These are phyloP conservation scores for Castanea sativa DNA, from an alignment of 306 rosid genomes.

Conservation along the genomic window DNA sequence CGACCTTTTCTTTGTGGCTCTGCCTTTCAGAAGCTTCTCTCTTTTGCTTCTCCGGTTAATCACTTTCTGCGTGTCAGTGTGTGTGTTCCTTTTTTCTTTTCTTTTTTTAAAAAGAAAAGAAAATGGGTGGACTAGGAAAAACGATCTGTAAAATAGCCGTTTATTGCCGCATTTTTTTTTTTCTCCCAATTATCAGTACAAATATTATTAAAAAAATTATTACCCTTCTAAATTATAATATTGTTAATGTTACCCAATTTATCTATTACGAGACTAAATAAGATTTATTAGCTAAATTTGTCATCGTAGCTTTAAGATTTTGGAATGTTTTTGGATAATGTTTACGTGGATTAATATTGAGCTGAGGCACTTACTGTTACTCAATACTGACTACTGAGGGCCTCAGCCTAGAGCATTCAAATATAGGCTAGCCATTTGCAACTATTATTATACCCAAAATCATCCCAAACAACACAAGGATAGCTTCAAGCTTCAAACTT, in stretches of 20 bases:
- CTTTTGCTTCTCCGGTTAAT: not conserved
- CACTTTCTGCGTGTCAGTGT: not conserved
- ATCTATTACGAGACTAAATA: no score
- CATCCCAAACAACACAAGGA: no score
- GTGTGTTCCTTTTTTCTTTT: not conserved
- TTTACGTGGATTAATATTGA: not conserved
- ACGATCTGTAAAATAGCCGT: slow-evolving; percentile 22
- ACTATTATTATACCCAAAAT: no score
- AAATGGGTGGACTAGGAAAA: slow-evolving; percentile 73
- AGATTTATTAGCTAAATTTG: not conserved
- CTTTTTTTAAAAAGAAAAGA: no score
- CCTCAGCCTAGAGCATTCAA: no score
- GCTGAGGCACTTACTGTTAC: not conserved
- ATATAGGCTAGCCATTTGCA: no score
- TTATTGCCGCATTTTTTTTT: slow-evolving; percentile 32
- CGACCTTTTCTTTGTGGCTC: not conserved
- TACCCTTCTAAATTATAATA: no score
- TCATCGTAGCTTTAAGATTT: not conserved
- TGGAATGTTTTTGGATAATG: not conserved
- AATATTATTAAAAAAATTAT: no score
- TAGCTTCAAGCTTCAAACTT: no score
- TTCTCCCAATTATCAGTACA: no score
- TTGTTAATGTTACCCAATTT: no score
- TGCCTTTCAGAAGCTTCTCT: not conserved
- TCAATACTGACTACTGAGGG: not conserved